These are phyloP conservation scores for Lactarius tabidus DNA, from an alignment of 768 basidiomycete genomes.

Conservation along the genomic window DNA sequence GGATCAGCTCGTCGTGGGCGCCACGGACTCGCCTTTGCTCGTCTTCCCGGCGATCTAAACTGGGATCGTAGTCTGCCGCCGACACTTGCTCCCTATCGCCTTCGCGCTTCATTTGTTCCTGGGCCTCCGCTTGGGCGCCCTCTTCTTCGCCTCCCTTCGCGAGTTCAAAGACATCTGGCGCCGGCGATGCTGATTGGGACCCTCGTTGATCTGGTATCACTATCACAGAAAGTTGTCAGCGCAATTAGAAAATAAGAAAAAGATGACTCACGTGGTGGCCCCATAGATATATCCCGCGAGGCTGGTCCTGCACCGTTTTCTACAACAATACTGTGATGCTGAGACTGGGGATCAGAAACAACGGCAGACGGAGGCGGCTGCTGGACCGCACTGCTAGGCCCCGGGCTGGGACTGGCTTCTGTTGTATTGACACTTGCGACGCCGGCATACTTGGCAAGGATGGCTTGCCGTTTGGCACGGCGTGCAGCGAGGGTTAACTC, in stretches of 20 bases:
- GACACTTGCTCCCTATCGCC: slow-evolving; percentile 64
- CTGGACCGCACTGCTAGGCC: slow-evolving; percentile 70
- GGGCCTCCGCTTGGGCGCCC: slow-evolving; percentile 43
- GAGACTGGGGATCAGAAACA: slow-evolving; percentile 61
- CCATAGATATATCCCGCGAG: slow-evolving; percentile 8
- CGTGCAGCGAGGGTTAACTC: slow-evolving; percentile 65
- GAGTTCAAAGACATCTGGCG: slow-evolving; percentile 58
- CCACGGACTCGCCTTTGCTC: slow-evolving; percentile 64
- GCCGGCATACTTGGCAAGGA: slow-evolving; percentile 70
- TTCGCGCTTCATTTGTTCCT: slow-evolving; percentile 42
- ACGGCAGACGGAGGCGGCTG: slow-evolving; percentile 57
- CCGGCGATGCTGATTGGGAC: slow-evolving; percentile 56
- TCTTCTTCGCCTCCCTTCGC: slow-evolving; percentile 60
- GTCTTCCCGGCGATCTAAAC: slow-evolving; percentile 78
- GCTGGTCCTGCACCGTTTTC: slow-evolving; percentile 23
- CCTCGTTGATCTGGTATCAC: slow-evolving; percentile 30
- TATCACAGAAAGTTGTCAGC: neutral
- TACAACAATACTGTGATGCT: slow-evolving; percentile 45
- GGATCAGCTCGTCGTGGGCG: slow-evolving; percentile 36
- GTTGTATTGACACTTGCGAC: slow-evolving; percentile 36
- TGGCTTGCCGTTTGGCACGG: slow-evolving; percentile 68
- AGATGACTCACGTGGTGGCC: slow-evolving; percentile 1
- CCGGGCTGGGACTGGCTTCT: slow-evolving; percentile 49
- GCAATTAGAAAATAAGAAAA: neutral
- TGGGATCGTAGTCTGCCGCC: slow-evolving; percentile 91